phyloP scores from a whole-genome alignment of 495 filamentous ascomycete species.

The Podospora fimiseda region DNA sequence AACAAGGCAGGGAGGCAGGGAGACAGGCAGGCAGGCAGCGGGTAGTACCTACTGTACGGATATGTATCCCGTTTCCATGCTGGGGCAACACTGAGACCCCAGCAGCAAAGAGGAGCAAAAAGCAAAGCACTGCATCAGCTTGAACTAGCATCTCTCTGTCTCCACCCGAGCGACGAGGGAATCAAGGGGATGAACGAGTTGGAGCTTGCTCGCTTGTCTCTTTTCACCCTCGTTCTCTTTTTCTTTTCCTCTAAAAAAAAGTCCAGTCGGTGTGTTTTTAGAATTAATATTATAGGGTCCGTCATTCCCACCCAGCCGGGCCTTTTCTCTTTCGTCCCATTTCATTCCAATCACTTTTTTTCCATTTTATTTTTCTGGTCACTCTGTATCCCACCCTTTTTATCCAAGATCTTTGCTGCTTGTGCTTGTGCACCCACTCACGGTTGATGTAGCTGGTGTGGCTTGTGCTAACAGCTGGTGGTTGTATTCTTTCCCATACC shows the following conservation, averaged over 20 bases:
- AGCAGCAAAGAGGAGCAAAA: conserved; percentile 1
- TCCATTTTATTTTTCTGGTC: conserved; percentile 17
- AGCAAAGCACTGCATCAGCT: conserved; percentile 2
- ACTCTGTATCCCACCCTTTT: no score
- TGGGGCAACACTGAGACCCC: background rate
- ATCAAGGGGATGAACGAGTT: background rate
- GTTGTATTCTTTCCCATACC: conserved; percentile 6
- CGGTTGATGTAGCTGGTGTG: conserved; percentile 1
- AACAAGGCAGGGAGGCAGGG: no score
- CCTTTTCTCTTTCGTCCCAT: conserved; percentile 3
- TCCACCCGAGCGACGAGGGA: conserved; percentile 9
- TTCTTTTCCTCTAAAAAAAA: background rate
- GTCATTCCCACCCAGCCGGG: background rate
- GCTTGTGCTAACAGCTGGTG: conserved; percentile 7
- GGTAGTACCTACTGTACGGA: no score
- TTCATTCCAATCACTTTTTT: background rate
- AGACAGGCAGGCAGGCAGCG: no score
- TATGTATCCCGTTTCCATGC: no score
- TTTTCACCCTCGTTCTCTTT: background rate
- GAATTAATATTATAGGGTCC: background rate
- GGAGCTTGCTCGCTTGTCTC: conserved; percentile 9
- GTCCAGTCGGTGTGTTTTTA: background rate
- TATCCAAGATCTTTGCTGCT: conserved; percentile 2
- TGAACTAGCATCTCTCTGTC: conserved; percentile 12
- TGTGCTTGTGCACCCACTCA: background rate